phyloP scores from a whole-genome alignment of 2,329 filamentous ascomycete genomes.

The Torrubiellomyces zombiae region DNA sequence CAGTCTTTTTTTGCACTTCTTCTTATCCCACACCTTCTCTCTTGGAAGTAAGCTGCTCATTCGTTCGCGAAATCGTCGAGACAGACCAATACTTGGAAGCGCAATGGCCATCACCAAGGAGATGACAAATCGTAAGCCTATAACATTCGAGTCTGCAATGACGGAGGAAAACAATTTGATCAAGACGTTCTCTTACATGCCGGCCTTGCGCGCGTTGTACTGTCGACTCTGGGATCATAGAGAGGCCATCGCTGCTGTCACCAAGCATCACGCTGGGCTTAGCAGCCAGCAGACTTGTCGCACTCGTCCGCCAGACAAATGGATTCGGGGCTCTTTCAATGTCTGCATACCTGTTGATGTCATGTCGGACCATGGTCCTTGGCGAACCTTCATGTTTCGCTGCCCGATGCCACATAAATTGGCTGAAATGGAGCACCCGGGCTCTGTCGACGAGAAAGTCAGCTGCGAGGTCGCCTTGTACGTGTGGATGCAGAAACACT shows the following conservation, averaged over 20 bases:
- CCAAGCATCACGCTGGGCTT: constrained; percentile 7
- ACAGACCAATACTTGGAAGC: too few species aligned
- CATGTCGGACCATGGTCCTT: neutral
- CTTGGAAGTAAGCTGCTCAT: too few species aligned
- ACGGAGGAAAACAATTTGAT: neutral
- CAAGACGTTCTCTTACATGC: too few species aligned
- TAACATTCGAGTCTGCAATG: too few species aligned
- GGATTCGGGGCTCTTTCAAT: constrained; percentile 8
- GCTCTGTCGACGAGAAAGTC: constrained; percentile 17
- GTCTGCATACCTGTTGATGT: constrained; percentile 7
- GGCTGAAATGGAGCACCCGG: constrained; percentile 7
- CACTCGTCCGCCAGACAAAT: constrained; percentile 4
- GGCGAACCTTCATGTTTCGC: constrained; percentile 4
- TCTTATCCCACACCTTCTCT: too few species aligned
- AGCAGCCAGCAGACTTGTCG: constrained; percentile 4
- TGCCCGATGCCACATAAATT: constrained; percentile 8
- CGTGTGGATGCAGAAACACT: constrained; percentile 15
- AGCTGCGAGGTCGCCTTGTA: constrained; percentile 16
- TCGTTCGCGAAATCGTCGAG: too few species aligned
- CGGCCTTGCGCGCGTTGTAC: too few species aligned
- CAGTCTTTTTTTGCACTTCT: too few species aligned
- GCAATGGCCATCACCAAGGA: too few species aligned
- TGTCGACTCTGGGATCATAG: constrained; percentile 5
- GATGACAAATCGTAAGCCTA: too few species aligned
- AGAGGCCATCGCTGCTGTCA: constrained; percentile 5